Percentiles rank a stretch among this genome's conserved stretches.
Conservation (phyloP, 2,329 filamentous ascomycete species). For the Aureobasidium pullulans region DNA sequence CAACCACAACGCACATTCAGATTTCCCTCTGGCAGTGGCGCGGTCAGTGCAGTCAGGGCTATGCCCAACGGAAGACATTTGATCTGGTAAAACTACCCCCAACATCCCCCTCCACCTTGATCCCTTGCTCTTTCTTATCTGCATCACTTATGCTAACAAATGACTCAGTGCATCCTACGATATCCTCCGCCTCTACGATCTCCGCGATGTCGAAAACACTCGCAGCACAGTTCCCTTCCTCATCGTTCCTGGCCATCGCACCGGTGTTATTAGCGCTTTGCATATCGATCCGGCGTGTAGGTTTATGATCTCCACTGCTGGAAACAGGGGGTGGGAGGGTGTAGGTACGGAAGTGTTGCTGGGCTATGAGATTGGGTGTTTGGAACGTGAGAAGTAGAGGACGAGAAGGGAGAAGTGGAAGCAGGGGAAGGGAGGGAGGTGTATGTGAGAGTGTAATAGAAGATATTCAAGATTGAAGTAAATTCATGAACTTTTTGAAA, state of each 20-base stretch:
- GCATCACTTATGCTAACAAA: neutral
- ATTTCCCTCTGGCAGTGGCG: conserved; percentile 81
- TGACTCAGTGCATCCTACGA: conserved; percentile 71
- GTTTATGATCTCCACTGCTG: conserved; percentile 87
- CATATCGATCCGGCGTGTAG: conserved; percentile 81
- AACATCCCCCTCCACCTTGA: no score
- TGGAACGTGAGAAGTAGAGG: neutral
- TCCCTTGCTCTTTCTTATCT: neutral
- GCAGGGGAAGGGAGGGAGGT: no score
- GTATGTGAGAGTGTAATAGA: no score
- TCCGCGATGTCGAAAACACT: conserved; percentile 42
- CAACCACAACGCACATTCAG: conserved; percentile 71
- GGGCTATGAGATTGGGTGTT: conserved; percentile 72
- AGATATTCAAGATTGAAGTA: no score
- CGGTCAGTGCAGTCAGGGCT: conserved; percentile 77
- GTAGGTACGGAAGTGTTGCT: conserved; percentile 81
- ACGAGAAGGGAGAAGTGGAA: no score
- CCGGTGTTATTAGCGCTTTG: conserved; percentile 78
- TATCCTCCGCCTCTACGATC: conserved; percentile 86
- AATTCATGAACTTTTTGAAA: no score
- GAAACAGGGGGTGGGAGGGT: conserved; percentile 93
- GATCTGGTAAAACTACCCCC: conserved; percentile 56
- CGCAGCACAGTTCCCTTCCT: conserved; percentile 84
- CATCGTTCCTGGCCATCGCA: conserved; percentile 87
- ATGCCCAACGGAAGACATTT: conserved; percentile 93